Evolutionary conservation across 2,329 filamentous ascomycete species (phyloP), one percentile per base, ranked within the genome.

Genomic region (Neofusicoccum ribis): DNA sequence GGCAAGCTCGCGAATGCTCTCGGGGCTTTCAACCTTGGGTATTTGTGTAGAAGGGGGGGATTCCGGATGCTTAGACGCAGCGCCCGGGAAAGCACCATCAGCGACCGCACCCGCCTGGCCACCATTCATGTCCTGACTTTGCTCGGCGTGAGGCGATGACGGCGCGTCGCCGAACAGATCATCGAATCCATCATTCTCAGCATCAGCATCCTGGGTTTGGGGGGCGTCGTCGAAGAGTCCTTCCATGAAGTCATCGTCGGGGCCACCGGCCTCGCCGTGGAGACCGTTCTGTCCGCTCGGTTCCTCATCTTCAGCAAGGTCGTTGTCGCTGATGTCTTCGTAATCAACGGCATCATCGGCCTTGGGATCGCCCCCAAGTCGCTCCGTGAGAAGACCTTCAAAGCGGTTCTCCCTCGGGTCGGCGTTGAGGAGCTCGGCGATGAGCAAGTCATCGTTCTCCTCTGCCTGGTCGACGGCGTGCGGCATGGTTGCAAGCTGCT

Each of bases 271-370:
- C 41, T 69, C 65, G 36, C 66, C 69, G 37, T 69, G 71, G 50
- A 67, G 68, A 11, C 69, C 70, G 44, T 69, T 71, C 36, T 63
- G 65, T 23, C 23, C 66, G 68, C n/a, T 69, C 49, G 47, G 58
- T 37, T 67, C 69, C 66, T 88, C 85, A 67, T 91, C 92, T 6
- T 95, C 92, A 11, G 92, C 90, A 7, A 97, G 84, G 68, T 97
- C 93, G 74, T 96, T 93, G 75, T 98, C 94, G 69, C 90, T 90
- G 68, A 98, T 93, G 73, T 97, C 92, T 74, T 91, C 92, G 71
- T 85, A 99, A 74, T 99, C 95, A 68, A 95, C 81, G 46, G 95
- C 95, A 79, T 98, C 91, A 67, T 93, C 93, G 63, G 93, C 94
- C 78, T 99, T 99, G 76, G 92, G 90, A 20, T 84, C 85, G 61